A percentile compares a stretch with the other conserved stretches of the same genome.
These are phyloP conservation scores for Chlamydomonas incerta DNA, from an alignment of 139 green algal genomes.

Conservation along the genomic window DNA sequence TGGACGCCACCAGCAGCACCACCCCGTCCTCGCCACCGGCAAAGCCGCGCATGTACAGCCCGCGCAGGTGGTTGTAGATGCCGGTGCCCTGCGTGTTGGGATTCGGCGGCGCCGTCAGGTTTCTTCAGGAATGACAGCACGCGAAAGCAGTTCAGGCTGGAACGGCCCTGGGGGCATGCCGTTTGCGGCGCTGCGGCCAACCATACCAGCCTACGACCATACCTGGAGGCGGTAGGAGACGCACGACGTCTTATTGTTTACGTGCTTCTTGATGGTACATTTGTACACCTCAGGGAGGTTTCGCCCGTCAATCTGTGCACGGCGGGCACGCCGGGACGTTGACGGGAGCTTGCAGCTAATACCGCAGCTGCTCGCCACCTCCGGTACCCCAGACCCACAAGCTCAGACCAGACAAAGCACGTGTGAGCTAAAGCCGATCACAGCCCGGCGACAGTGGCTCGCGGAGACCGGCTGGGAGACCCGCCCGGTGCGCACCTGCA, in stretches of 20 bases:
- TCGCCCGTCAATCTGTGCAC: constrained; percentile 22
- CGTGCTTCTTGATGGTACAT: constrained; percentile 41
- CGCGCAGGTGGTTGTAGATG: constrained; percentile 38
- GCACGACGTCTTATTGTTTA: constrained; percentile 36
- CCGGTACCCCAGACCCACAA: neutral
- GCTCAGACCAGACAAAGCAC: neutral
- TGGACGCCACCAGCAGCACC: constrained; percentile 25
- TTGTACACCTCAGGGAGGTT: constrained; percentile 22
- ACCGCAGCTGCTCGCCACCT: no score
- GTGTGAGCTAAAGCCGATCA: neutral
- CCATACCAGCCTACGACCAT: no score
- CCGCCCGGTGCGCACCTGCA: constrained; percentile 4
- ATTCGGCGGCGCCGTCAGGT: no score
- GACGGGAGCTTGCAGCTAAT: no score
- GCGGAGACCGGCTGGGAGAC: neutral
- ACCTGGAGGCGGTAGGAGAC: constrained; percentile 41
- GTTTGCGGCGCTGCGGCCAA: no score
- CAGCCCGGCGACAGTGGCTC: neutral
- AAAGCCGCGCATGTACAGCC: constrained; percentile 41
- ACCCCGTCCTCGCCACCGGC: constrained; percentile 6
- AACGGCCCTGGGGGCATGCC: no score
- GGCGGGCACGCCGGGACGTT: neutral
- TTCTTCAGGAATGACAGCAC: no score
- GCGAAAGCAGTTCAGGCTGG: no score
- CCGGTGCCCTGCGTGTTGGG: constrained; percentile 43